phyloP scores from a whole-genome alignment of 2,329 filamentous ascomycete species.

The Scortechinia acanthostroma region DNA sequence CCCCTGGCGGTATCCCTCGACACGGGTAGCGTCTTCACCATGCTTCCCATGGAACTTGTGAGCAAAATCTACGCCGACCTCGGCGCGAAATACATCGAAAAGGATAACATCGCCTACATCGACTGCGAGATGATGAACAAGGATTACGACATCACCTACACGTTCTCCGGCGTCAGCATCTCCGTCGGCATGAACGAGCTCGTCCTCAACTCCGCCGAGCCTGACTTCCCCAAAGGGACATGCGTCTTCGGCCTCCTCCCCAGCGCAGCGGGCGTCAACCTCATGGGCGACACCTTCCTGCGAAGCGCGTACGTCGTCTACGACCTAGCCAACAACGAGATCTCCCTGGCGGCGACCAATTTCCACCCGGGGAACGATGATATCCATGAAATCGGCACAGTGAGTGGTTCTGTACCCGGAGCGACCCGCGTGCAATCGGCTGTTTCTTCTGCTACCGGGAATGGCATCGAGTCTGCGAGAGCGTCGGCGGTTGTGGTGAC shows the following conservation, averaged over 20 bases:
- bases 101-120: constrained; percentile 49
- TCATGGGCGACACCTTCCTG: constrained; percentile 70
- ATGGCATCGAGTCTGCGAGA: too few relatives aligned
- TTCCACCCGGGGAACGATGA: constrained; percentile 44
- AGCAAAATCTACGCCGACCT: constrained; percentile 36
- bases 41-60: constrained; percentile 47
- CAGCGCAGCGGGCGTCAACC: constrained; percentile 41
- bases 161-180: constrained; percentile 44
- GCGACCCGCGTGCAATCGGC: too few relatives aligned
- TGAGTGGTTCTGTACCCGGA: constrained; percentile 35
- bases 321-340: constrained; percentile 65
- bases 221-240: constrained; percentile 45
- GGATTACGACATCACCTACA: constrained; percentile 36
- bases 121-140: constrained; percentile 41
- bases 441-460: too few relatives aligned
- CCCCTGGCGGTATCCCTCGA: constrained; percentile 63
- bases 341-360: constrained; percentile 62
- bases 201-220: constrained; percentile 40
- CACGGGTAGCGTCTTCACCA: constrained; percentile 61
- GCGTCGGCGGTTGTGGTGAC: too few relatives aligned
- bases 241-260: constrained; percentile 66
- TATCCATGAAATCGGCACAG: constrained; percentile 45
- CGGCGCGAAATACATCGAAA: constrained; percentile 28
- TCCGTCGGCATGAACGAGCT: constrained; percentile 50
- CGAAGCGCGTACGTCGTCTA: constrained; percentile 72